Evolutionary conservation across 2,329 filamentous ascomycete species (phyloP).

Genomic region (Aspergillus ochraceoroseus): DNA sequence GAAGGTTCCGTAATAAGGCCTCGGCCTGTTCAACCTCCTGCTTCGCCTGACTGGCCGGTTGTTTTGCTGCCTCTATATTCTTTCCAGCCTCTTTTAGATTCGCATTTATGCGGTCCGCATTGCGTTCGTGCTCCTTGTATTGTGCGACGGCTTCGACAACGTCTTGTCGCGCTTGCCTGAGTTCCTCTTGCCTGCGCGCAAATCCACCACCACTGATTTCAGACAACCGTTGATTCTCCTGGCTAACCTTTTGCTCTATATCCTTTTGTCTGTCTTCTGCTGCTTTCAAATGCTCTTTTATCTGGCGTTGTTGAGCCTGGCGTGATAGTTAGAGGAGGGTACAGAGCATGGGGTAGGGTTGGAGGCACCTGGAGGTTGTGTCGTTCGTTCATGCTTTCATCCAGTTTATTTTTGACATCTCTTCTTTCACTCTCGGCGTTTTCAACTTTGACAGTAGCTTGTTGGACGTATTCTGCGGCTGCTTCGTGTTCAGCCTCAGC

Average conservation of each 20-base stretch:
- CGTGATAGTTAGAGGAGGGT: constrained; percentile 25
- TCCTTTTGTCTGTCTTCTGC: constrained; percentile 45
- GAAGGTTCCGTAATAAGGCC: constrained; percentile 49
- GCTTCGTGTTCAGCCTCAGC: constrained; percentile 37
- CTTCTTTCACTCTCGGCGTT: constrained; percentile 47
- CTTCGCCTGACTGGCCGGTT: constrained; percentile 43
- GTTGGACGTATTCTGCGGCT: constrained; percentile 42
- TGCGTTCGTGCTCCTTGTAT: constrained; percentile 42
- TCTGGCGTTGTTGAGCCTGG: constrained; percentile 62
- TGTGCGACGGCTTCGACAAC: constrained; percentile 44
- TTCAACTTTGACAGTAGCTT: constrained; percentile 43
- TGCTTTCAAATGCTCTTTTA: constrained; percentile 54
- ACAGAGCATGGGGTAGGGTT: neutral
- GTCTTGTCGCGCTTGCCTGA: constrained; percentile 54
- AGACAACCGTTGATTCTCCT: constrained; percentile 55
- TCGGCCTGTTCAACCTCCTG: constrained; percentile 54
- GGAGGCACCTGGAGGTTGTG: constrained; percentile 47
- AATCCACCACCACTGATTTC: constrained; percentile 66
- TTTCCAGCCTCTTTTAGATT: constrained; percentile 35
- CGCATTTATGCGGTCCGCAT: constrained; percentile 33
- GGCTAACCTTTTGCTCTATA: constrained; percentile 44
- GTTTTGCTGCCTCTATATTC: constrained; percentile 22
- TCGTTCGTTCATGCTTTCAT: constrained; percentile 52
- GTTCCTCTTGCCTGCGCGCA: constrained; percentile 55
- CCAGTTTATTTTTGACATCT: constrained; percentile 49